Evolutionary conservation across 352 stramenopile species (phyloP), one percentile per base, ranked within the genome.

Genomic region (Pseudoperonospora humuli): DNA sequence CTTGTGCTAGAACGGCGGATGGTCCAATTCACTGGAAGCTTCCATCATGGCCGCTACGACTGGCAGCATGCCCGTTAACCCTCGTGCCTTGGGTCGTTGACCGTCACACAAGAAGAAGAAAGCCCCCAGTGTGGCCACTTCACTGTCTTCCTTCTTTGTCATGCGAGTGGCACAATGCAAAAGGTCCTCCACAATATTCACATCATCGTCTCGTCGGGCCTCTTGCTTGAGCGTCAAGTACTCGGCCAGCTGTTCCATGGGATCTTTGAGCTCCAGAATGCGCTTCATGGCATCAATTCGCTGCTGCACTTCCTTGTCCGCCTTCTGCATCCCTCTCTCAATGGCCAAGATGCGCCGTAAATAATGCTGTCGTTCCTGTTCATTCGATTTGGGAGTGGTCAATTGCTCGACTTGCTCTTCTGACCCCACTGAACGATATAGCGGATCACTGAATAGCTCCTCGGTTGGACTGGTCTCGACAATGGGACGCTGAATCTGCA

Each of bases 11-110:
- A 64, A 61, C 2, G 51, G 41, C 34, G 54, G 25, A n/a, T 67
- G 56, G 37, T 70, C 54, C 32, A 72, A 39, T 18, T 43, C 47
- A 23, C 39, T 61, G 7, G 61, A 59, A 1, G 50, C 51, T 25
- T 83, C 61, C 51, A 83, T 67, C 66, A 88, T 75, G 13, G 73
- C 69, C 25, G 69, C 73, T 11, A 84, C 59, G n/a, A 77, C 68
- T 2, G 73, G 73, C 17, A 83, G 50, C 57, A 81, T 71, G 11
- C 62, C 36, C 3, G 52, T 50, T 24, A 67, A 54, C 3, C 58
- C 43, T 44, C 61, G 56, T 14, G 39, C 49, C 20, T 39, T 50
- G 20, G 40, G 13, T 3, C 39, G 38, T 27, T 61, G 47, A 33
- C 37, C 27, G 17, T 84, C 64, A 24, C 63, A 65, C 32, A 67